Evolutionary conservation across 257 asterid species (phyloP).

Genomic region (Solanum pennellii): DNA sequence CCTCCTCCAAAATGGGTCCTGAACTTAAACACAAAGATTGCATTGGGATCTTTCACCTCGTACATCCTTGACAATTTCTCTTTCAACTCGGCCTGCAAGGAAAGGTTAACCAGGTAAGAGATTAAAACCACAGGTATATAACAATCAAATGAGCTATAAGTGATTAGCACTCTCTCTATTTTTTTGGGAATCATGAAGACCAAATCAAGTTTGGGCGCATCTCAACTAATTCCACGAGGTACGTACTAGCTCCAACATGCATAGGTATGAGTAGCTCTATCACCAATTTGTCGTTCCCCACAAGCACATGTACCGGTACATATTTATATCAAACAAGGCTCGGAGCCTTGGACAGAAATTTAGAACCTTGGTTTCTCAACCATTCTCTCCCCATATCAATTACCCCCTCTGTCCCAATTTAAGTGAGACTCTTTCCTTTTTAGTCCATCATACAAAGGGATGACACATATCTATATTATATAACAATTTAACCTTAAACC

Average conservation of each 20-base stretch:
- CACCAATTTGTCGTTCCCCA: not conserved
- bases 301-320: not conserved
- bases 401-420: not conserved
- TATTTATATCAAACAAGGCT: not conserved
- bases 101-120: not conserved
- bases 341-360: not conserved
- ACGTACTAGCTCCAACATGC: not conserved
- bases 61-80: constrained; percentile 55
- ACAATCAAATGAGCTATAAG: not conserved
- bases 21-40: constrained; percentile 65
- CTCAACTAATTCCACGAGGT: not conserved
- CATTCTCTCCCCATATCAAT: not conserved
- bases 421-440: not conserved
- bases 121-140: not conserved
- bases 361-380: not conserved
- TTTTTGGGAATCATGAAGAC: not conserved
- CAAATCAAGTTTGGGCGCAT: not conserved
- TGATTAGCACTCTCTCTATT: not conserved
- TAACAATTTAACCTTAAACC: not conserved
- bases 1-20: constrained; percentile 85
- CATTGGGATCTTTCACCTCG: constrained; percentile 53
- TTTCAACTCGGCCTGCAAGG: constrained; percentile 54
- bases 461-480: not conserved
- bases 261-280: not conserved
- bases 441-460: not conserved